These are phyloP conservation scores for Violaceomyces palustris DNA, from an alignment of 1,284 basidiomycete species.

Conservation along the genomic window DNA sequence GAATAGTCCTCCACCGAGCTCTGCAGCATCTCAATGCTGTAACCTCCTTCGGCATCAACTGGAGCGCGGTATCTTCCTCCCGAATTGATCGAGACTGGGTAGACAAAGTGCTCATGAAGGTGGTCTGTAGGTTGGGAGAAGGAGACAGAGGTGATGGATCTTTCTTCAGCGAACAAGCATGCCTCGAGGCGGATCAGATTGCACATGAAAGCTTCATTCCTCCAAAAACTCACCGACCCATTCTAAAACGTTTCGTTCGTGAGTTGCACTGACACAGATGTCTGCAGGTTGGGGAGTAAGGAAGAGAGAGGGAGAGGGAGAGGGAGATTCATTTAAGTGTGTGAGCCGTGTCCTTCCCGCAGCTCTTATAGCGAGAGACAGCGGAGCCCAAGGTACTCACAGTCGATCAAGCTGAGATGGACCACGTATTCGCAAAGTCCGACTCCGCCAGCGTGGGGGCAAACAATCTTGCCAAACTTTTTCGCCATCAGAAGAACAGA, in stretches of 20 bases:
- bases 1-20: slow-evolving; percentile 54
- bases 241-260: slow-evolving; percentile 87
- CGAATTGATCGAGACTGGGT: slow-evolving; percentile 80
- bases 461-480: slow-evolving; percentile 64
- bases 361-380: too few relatives aligned
- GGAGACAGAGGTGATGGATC: too few relatives aligned
- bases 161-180: too few relatives aligned
- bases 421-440: slow-evolving; percentile 91
- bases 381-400: too few relatives aligned
- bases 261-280: slow-evolving; percentile 79
- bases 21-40: slow-evolving; percentile 55
- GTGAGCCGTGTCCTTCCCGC: too few relatives aligned
- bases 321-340: too few relatives aligned
- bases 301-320: too few relatives aligned
- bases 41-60: slow-evolving; percentile 55
- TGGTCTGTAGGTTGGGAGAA: slow-evolving; percentile 59
- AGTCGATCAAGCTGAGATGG: slow-evolving; percentile 66
- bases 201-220: too few relatives aligned
- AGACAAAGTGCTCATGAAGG: slow-evolving; percentile 85
- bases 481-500: slow-evolving; percentile 89
- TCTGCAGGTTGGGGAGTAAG: too few relatives aligned
- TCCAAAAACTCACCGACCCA: slow-evolving; percentile 52
- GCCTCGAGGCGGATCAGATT: too few relatives aligned
- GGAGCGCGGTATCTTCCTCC: slow-evolving; percentile 81
- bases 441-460: slow-evolving; percentile 91